Evolutionary conservation across 495 filamentous ascomycete genomes (phyloP).

Genomic region (Aspergillus coremiiformis): DNA sequence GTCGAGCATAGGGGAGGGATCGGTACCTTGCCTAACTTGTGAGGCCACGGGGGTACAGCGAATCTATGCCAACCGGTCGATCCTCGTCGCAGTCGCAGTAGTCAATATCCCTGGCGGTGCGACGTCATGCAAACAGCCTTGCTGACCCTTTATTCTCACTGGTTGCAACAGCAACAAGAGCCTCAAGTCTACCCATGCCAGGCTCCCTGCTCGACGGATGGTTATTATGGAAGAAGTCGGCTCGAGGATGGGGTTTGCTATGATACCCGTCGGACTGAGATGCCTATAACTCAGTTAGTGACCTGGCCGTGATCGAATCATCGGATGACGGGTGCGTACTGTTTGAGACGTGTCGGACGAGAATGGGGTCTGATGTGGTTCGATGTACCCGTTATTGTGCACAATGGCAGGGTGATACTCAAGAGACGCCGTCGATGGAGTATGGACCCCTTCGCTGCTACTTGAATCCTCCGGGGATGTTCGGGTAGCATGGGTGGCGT

Average conservation of each 20-base stretch:
- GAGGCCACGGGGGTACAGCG: background rate
- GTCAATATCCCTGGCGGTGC: background rate
- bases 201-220: constrained; percentile 26
- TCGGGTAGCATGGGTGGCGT: constrained; percentile 32
- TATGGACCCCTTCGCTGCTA: constrained; percentile 62
- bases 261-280: constrained; percentile 33
- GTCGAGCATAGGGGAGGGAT: constrained; percentile 1
- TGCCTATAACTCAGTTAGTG: constrained; percentile 39
- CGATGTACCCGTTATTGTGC: constrained; percentile 55
- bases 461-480: constrained; percentile 67
- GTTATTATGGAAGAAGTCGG: constrained; percentile 20
- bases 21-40: background rate
- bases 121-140: constrained; percentile 30
- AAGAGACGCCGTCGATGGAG: constrained; percentile 52
- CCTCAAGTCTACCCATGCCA: constrained; percentile 68
- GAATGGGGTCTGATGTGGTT: constrained; percentile 41
- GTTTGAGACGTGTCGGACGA: constrained; percentile 37
- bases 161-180: constrained; percentile 83
- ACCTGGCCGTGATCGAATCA: constrained; percentile 22
- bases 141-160: constrained; percentile 63
- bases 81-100: background rate
- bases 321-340: constrained; percentile 33
- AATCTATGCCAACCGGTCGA: background rate
- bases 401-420: constrained; percentile 61
- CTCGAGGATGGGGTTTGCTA: constrained; percentile 25